A percentile compares a stretch with the other conserved stretches of the same genome.
Conservation (phyloP, 2,329 filamentous ascomycete genomes). For the Verticillium longisporum region DNA sequence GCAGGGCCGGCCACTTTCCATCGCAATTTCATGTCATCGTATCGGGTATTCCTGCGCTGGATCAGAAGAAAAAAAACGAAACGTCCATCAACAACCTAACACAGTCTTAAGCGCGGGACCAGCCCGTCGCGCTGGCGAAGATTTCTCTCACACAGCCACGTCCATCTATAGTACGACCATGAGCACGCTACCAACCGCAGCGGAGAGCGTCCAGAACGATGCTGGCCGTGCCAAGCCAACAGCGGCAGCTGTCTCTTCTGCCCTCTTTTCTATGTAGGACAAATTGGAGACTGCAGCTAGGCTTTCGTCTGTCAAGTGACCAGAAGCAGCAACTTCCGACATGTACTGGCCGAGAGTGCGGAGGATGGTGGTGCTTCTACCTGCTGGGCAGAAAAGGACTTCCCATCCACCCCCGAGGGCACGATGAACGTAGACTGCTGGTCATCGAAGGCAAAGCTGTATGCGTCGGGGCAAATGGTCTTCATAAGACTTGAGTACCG, state of each 20-base stretch:
- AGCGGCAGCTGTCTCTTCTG: constrained; percentile 6
- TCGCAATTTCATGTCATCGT: constrained; percentile 6
- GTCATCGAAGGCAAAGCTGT: constrained; percentile 66
- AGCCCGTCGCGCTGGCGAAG: constrained; percentile 5
- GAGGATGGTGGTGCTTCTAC: constrained; percentile 53
- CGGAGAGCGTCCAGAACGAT: constrained; percentile 3
- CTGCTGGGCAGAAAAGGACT: constrained; percentile 67
- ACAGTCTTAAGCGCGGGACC: constrained; percentile 6
- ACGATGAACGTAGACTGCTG: constrained; percentile 54
- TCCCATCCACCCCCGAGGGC: constrained; percentile 69
- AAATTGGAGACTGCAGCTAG: constrained; percentile 10
- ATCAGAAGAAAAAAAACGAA: neutral
- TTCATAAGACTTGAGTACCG: constrained; percentile 66
- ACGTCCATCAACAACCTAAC: neutral
- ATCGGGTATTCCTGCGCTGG: constrained; percentile 11
- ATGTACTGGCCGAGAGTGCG: constrained; percentile 43
- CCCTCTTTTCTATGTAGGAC: constrained; percentile 12
- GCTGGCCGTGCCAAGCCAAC: neutral
- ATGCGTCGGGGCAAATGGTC: constrained; percentile 73
- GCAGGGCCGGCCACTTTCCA: neutral
- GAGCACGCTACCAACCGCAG: neutral
- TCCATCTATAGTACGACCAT: neutral
- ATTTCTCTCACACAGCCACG: neutral
- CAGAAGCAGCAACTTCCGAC: constrained; percentile 35
- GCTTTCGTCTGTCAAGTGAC: constrained; percentile 26